Conservation (phyloP, 2,329 filamentous ascomycete genomes). For the Stachybotrys echinatus region DNA sequence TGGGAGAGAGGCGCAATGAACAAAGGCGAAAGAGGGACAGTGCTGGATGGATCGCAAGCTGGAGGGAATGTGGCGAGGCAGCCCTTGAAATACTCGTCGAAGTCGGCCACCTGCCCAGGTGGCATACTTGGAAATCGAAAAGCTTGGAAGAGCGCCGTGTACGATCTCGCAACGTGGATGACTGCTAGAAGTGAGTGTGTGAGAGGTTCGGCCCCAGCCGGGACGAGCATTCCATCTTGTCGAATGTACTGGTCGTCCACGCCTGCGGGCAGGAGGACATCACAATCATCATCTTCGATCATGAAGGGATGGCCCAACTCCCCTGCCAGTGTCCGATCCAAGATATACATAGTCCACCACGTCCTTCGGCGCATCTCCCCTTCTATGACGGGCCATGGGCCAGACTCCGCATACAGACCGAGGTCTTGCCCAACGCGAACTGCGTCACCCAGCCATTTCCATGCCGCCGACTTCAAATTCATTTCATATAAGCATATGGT, state of each 20-base stretch:
- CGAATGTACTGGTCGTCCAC: constrained; percentile 76
- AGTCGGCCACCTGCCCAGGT: constrained; percentile 63
- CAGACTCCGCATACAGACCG: constrained; percentile 71
- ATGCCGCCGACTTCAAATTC: constrained; percentile 80
- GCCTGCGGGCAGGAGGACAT: constrained; percentile 71
- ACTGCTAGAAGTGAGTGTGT: constrained; percentile 71
- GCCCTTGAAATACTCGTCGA: constrained; percentile 73
- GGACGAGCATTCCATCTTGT: constrained; percentile 48
- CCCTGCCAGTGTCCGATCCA: constrained; percentile 76
- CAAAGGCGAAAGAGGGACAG: constrained; percentile 65
- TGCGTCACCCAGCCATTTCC: constrained; percentile 77
- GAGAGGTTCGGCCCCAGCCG: constrained; percentile 47
- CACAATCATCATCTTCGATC: constrained; percentile 85
- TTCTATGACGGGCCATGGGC: constrained; percentile 69
- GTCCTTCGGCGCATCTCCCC: constrained; percentile 80
- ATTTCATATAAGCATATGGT: constrained; percentile 79
- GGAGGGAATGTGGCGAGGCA: constrained; percentile 73
- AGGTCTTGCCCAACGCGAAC: constrained; percentile 79
- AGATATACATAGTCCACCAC: constrained; percentile 92
- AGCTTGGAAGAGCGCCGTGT: constrained; percentile 67
- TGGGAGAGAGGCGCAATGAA: constrained; percentile 71
- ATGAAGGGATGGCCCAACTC: constrained; percentile 76
- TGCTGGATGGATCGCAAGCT: constrained; percentile 62
- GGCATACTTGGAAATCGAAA: constrained; percentile 64
- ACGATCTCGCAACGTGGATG: constrained; percentile 75